Percentiles rank a stretch among this genome's conserved stretches.
phyloP scores from a whole-genome alignment of 768 basidiomycete species.

The Termitomyces bulborhizus region DNA sequence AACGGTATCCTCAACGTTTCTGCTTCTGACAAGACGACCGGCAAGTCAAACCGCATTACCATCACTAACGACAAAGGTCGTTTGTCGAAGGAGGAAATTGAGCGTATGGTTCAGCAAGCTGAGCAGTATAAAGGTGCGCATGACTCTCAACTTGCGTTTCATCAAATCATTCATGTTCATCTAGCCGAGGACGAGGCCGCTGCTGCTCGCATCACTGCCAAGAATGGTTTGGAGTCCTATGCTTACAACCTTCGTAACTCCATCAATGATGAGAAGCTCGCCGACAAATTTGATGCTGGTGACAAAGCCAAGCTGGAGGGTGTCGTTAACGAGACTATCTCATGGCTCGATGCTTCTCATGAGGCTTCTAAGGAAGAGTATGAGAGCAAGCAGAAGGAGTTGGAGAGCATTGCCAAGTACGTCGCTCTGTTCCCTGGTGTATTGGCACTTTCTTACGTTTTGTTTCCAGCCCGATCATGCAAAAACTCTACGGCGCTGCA shows the following conservation, averaged over 20 bases:
- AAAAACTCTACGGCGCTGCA: constrained; percentile 70
- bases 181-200: constrained; percentile 83
- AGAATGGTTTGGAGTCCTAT: constrained; percentile 94
- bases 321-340: constrained; percentile 77
- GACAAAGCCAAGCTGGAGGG: constrained; percentile 83
- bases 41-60: constrained; percentile 91
- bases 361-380: constrained; percentile 95
- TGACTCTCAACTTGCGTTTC: not conserved
- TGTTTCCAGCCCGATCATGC: constrained; percentile 45
- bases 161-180: not conserved
- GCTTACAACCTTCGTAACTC: constrained; percentile 94
- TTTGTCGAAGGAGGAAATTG: constrained; percentile 95
- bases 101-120: constrained; percentile 94
- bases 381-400: constrained; percentile 87
- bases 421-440: not conserved
- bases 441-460: constrained; percentile 1
- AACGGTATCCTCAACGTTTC: constrained; percentile 96
- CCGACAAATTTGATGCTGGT: constrained; percentile 78
- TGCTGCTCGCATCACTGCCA: constrained; percentile 73
- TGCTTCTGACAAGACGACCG: constrained; percentile 93
- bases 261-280: constrained; percentile 76
- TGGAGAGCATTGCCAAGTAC: constrained; percentile 74
- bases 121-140: constrained; percentile 80
- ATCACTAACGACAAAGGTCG: constrained; percentile 98
- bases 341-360: constrained; percentile 81